Percentiles rank a stretch among this genome's conserved stretches.
Evolutionary conservation across 768 basidiomycete genomes (phyloP).

Genomic region (Phylloporus sp.): DNA sequence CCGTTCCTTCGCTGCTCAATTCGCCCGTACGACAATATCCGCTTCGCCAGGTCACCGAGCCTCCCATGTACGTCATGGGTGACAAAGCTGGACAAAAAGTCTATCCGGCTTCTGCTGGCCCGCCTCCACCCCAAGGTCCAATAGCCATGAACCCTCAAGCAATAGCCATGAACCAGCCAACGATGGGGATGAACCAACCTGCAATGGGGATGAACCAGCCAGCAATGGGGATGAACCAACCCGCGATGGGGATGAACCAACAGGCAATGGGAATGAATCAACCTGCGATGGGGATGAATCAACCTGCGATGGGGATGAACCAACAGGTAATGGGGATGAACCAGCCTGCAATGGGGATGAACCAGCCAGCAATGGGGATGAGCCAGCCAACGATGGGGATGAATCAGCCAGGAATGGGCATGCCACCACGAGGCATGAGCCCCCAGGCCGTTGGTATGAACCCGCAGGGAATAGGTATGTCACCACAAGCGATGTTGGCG

Average conservation of each 20-base stretch:
- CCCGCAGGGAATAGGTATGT: conserved; percentile 27
- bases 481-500: conserved; percentile 58
- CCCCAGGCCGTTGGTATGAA: conserved; percentile 22
- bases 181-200: conserved; percentile 27
- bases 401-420: conserved; percentile 21
- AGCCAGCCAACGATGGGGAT: conserved; percentile 22
- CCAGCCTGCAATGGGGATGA: conserved; percentile 23
- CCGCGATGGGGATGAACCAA: conserved; percentile 25
- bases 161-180: conserved; percentile 23
- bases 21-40: conserved; percentile 70
- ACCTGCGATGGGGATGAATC: conserved; percentile 26
- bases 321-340: conserved; percentile 26
- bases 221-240: conserved; percentile 25
- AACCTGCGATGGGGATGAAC: conserved; percentile 23
- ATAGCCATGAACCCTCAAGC: conserved; percentile 24
- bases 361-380: conserved; percentile 29
- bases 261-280: conserved; percentile 24
- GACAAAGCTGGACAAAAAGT: conserved; percentile 71
- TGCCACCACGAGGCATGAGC: conserved; percentile 24
- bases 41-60: conserved; percentile 60
- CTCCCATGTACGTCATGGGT: conserved; percentile 63
- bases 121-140: conserved; percentile 29
- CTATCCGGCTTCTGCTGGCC: conserved; percentile 30
- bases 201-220: conserved; percentile 24
- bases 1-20: conserved; percentile 51